A percentile compares a stretch with the other conserved stretches of the same genome.
Conservation (phyloP, 2,329 filamentous ascomycete genomes). For the Calonectria fujianensis region DNA sequence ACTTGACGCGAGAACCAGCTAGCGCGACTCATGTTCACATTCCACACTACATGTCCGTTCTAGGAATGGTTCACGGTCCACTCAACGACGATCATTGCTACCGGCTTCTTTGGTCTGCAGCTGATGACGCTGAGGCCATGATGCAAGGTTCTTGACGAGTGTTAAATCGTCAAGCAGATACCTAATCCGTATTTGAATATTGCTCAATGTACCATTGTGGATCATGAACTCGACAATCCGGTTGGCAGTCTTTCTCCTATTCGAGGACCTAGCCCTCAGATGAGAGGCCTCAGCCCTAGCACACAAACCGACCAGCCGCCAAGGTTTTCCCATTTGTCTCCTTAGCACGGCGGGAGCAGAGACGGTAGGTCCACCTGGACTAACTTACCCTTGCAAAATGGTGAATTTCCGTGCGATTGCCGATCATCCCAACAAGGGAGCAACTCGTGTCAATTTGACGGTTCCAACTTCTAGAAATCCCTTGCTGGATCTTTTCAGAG, state of each 20-base stretch:
- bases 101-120: neutral
- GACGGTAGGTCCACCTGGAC: conserved; percentile 1
- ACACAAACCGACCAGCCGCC: neutral
- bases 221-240: neutral
- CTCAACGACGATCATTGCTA: conserved; percentile 28
- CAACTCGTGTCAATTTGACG: conserved; percentile 9
- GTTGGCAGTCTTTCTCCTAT: neutral
- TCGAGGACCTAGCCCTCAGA: neutral
- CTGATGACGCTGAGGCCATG: conserved; percentile 12
- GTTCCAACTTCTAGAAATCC: conserved; percentile 29
- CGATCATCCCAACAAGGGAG: conserved; percentile 15
- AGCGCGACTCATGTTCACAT: conserved; percentile 31
- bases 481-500: conserved; percentile 11
- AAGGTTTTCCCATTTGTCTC: neutral
- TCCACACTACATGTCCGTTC: conserved; percentile 42
- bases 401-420: conserved; percentile 16
- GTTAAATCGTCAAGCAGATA: neutral
- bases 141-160: conserved; percentile 19
- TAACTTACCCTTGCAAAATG: conserved; percentile 4
- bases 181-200: neutral
- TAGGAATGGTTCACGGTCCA: conserved; percentile 31
- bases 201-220: neutral
- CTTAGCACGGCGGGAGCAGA: neutral
- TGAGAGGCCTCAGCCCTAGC: conserved; percentile 4
- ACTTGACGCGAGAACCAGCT: neutral